Percentiles rank a stretch among this genome's conserved stretches.
Conservation (phyloP, 2,329 filamentous ascomycete genomes). For the Ciborinia camelliae region DNA sequence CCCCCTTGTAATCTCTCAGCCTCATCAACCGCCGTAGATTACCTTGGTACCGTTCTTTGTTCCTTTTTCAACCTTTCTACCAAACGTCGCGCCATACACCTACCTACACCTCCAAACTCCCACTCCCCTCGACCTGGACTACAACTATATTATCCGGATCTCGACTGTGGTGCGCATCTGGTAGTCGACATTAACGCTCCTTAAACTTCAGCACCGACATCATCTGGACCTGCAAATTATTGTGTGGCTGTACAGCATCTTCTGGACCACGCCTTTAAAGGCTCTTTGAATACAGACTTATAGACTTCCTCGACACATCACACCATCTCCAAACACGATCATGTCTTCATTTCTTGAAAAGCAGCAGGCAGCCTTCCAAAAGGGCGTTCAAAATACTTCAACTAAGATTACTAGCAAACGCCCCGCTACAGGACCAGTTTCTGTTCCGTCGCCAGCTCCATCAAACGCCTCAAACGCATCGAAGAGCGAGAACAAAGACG, state of each 20-base stretch:
- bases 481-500: slow-evolving; percentile 54
- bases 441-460: slow-evolving; percentile 60
- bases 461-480: slow-evolving; percentile 53
- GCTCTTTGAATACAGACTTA: neutral
- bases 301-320: neutral
- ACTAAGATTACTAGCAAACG: slow-evolving; percentile 56
- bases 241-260: neutral
- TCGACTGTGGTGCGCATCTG: neutral
- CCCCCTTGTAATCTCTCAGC: slow-evolving; percentile 10
- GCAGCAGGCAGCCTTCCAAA: slow-evolving; percentile 60
- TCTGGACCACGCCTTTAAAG: neutral
- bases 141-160: neutral
- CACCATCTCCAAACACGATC: slow-evolving; percentile 28
- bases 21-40: neutral
- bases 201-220: neutral
- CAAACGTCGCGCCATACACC: neutral
- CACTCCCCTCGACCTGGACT: neutral
- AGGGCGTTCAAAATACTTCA: slow-evolving; percentile 60
- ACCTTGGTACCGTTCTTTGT: neutral
- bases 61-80: neutral
- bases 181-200: neutral
- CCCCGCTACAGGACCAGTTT: slow-evolving; percentile 47
- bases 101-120: neutral
- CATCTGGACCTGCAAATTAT: neutral
- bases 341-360: slow-evolving; percentile 64